Evolutionary conservation across 2,329 filamentous ascomycete species (phyloP).

Genomic region (Colletotrichum phormii): DNA sequence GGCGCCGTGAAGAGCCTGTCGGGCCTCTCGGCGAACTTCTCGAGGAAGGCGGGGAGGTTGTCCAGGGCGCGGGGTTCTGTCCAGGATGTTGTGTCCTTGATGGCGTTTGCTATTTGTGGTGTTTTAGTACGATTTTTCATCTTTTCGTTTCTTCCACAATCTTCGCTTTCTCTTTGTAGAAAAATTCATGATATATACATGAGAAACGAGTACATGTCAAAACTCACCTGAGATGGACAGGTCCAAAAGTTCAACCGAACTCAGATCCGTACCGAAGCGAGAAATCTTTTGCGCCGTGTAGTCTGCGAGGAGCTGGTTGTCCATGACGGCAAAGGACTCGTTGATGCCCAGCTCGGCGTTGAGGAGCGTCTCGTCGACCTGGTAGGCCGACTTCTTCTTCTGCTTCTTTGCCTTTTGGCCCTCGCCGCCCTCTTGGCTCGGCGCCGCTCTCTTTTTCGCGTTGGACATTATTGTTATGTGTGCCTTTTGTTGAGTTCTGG

Average conservation of each 20-base stretch:
- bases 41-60: constrained; percentile 83
- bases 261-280: constrained; percentile 84
- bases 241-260: constrained; percentile 85
- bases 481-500: no score
- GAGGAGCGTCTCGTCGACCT: constrained; percentile 65
- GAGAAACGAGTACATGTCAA: background rate
- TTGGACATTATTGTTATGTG: constrained; percentile 48
- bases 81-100: constrained; percentile 85
- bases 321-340: constrained; percentile 83
- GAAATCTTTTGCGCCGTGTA: constrained; percentile 84
- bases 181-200: background rate
- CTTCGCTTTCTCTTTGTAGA: background rate
- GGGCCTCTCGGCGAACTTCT: constrained; percentile 69
- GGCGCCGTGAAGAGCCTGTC: constrained; percentile 72
- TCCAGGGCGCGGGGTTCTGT: constrained; percentile 73
- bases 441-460: constrained; percentile 67
- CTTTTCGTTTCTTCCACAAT: background rate
- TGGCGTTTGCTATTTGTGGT: constrained; percentile 69
- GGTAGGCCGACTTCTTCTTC: constrained; percentile 67
- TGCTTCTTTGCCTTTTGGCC: constrained; percentile 59
- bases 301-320: constrained; percentile 85
- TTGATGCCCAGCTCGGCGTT: constrained; percentile 83
- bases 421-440: constrained; percentile 56
- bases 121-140: background rate
- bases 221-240: constrained; percentile 79